Evolutionary conservation across 2,329 filamentous ascomycete genomes (phyloP).

Genomic region (Neospermospora avenae): DNA sequence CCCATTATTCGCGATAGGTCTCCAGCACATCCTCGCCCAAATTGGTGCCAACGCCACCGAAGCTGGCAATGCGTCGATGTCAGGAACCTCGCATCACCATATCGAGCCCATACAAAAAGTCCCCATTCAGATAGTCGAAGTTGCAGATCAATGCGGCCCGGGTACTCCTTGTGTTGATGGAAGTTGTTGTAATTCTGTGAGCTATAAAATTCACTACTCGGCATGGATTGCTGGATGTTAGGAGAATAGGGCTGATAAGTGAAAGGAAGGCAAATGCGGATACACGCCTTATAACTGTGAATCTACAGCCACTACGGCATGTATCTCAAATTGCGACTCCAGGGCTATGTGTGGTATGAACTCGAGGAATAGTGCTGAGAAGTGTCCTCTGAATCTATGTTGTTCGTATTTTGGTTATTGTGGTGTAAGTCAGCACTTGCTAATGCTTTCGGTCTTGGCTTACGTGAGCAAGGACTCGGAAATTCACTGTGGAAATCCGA

Average conservation of each 20-base stretch:
- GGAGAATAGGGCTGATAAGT: neutral
- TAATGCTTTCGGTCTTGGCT: neutral
- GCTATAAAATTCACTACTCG: neutral
- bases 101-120: neutral
- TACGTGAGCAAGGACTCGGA: constrained; percentile 9
- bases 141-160: constrained; percentile 16
- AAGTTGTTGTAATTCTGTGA: constrained; percentile 27
- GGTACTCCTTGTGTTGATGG: constrained; percentile 19
- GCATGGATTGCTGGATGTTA: too few species aligned
- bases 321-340: constrained; percentile 30
- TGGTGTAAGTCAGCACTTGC: constrained; percentile 10
- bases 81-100: neutral
- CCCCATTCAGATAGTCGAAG: neutral
- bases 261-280: constrained; percentile 26
- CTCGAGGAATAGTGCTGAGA: constrained; percentile 27
- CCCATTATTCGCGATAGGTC: constrained; percentile 20
- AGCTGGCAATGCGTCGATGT: constrained; percentile 15
- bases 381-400: constrained; percentile 27
- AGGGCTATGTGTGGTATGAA: constrained; percentile 35
- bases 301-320: constrained; percentile 13
- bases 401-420: constrained; percentile 25
- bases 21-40: constrained; percentile 20
- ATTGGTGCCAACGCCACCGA: constrained; percentile 22
- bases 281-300: constrained; percentile 21
- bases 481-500: constrained; percentile 12